These are phyloP conservation scores for Geosmithia morbida DNA, from an alignment of 2,329 filamentous ascomycete species.

Conservation along the genomic window DNA sequence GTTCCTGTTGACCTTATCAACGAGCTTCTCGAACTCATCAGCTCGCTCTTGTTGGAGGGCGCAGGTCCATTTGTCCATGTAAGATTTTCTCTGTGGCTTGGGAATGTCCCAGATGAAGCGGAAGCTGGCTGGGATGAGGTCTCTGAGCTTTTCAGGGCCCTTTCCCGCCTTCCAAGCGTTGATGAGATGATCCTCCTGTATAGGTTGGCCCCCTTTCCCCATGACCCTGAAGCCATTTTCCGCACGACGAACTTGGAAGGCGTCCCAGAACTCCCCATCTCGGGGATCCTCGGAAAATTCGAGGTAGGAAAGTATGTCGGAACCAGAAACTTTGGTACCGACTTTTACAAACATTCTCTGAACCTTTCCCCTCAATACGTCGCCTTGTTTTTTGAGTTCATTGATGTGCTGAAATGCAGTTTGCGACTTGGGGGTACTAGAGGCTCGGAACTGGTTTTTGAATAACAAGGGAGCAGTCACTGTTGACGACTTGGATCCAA, in stretches of 20 bases:
- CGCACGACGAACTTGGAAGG: conserved; percentile 34
- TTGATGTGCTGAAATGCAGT: background rate
- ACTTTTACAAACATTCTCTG: background rate
- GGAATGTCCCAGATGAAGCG: background rate
- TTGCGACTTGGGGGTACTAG: background rate
- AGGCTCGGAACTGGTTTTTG: background rate
- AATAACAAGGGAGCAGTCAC: background rate
- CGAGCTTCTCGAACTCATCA: background rate
- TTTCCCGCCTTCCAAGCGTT: background rate
- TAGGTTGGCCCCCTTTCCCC: background rate
- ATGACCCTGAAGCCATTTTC: conserved; percentile 23
- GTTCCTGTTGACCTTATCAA: background rate
- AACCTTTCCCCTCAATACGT: background rate
- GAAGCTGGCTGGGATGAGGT: background rate
- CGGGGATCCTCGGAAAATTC: conserved; percentile 31
- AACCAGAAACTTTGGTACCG: conserved; percentile 5
- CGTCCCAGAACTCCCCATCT: conserved; percentile 36
- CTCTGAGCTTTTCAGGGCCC: background rate
- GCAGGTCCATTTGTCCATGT: background rate
- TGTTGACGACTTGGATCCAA: background rate
- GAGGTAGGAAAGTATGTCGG: conserved; percentile 23
- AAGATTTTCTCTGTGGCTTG: background rate
- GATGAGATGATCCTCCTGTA: background rate
- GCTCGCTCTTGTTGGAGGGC: background rate
- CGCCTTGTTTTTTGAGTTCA: background rate